phyloP scores from a whole-genome alignment of 2,329 filamentous ascomycete genomes.

The Bipolaris bicolor region DNA sequence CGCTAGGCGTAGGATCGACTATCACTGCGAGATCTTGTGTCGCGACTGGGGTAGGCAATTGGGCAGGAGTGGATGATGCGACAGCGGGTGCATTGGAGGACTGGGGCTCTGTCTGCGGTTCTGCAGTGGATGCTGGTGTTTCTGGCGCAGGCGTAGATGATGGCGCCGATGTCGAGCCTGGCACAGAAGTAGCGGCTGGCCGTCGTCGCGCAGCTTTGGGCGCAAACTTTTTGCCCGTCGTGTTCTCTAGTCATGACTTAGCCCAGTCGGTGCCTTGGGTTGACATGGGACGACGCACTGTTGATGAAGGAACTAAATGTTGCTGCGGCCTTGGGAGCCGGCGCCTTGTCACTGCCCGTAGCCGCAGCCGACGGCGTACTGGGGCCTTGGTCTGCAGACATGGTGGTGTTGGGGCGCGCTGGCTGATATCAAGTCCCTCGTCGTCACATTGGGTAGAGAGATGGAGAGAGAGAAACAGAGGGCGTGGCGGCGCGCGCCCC shows the following conservation, averaged over 20 bases:
- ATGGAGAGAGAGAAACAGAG: background rate
- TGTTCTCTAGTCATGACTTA: slow-evolving; percentile 42
- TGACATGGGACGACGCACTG: slow-evolving; percentile 26
- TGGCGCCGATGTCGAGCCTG: slow-evolving; percentile 6
- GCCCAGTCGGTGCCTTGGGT: slow-evolving; percentile 17
- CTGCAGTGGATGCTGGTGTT: slow-evolving; percentile 15
- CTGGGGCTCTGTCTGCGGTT: slow-evolving; percentile 16
- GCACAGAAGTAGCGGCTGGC: slow-evolving; percentile 42
- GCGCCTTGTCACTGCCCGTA: slow-evolving; percentile 23
- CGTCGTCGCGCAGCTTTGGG: slow-evolving; percentile 56
- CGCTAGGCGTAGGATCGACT: background rate
- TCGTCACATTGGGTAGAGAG: slow-evolving; percentile 6
- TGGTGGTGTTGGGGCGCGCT: slow-evolving; percentile 9
- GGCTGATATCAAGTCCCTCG: no score
- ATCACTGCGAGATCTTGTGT: slow-evolving; percentile 28
- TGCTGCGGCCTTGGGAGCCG: slow-evolving; percentile 23
- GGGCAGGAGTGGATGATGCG: slow-evolving; percentile 11
- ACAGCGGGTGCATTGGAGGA: slow-evolving; percentile 16
- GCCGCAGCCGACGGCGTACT: slow-evolving; percentile 17
- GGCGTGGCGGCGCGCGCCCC: slow-evolving; percentile 14
- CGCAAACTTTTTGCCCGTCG: slow-evolving; percentile 56
- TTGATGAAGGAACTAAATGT: slow-evolving; percentile 42
- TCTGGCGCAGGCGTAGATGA: slow-evolving; percentile 14
- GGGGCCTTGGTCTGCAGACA: slow-evolving; percentile 38
- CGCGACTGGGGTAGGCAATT: slow-evolving; percentile 33